phyloP scores from a whole-genome alignment of 176 grass and related monocot genomes.

The Triticum turgidum region DNA sequence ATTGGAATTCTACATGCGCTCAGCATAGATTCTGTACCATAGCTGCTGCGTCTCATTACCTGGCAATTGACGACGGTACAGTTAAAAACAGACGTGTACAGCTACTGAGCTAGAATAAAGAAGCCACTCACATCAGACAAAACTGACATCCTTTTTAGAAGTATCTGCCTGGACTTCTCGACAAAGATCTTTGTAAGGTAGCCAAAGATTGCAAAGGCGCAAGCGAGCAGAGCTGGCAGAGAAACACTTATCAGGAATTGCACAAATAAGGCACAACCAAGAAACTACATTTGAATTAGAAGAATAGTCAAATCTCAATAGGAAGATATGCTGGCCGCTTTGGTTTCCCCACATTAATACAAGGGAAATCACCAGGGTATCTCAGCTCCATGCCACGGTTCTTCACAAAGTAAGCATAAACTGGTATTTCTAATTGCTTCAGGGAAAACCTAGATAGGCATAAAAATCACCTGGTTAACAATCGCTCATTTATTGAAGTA shows the following conservation, averaged over 20 bases:
- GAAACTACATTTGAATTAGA: not conserved
- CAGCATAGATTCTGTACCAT: slow-evolving; percentile 73
- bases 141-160: slow-evolving; percentile 67
- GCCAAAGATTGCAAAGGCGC: slow-evolving; percentile 58
- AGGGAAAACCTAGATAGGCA: slow-evolving; percentile 48
- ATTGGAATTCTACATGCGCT: slow-evolving; percentile 63
- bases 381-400: slow-evolving; percentile 51
- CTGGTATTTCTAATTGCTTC: slow-evolving; percentile 48
- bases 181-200: slow-evolving; percentile 70
- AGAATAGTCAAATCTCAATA: slow-evolving; percentile 43
- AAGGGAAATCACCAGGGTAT: slow-evolving; percentile 66
- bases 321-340: slow-evolving; percentile 76
- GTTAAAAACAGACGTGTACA: not conserved
- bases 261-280: not conserved
- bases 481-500: not conserved
- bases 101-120: not conserved
- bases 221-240: slow-evolving; percentile 51
- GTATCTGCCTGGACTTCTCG: slow-evolving; percentile 91
- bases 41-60: slow-evolving; percentile 55
- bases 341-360: slow-evolving; percentile 90
- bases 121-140: slow-evolving; percentile 52
- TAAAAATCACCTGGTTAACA: not conserved
- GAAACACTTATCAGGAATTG: slow-evolving; percentile 23
- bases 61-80: slow-evolving; percentile 17
- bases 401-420: slow-evolving; percentile 70